Conservation (phyloP, 2,329 filamentous ascomycete genomes). For the Aureobasidium sp. region DNA sequence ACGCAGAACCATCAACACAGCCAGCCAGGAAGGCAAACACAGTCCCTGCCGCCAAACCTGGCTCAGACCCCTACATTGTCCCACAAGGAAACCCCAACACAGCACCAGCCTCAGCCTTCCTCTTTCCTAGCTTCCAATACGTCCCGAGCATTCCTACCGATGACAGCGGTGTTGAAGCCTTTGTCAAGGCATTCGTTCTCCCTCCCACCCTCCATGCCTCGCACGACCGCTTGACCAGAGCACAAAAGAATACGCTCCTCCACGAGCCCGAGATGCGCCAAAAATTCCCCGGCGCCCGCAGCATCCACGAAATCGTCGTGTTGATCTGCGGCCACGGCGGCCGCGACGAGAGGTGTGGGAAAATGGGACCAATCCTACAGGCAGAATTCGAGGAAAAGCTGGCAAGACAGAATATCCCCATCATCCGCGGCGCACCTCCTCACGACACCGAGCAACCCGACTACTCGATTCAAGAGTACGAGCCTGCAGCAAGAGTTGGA, state of each 20-base stretch:
- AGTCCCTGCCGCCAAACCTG: constrained; percentile 20
- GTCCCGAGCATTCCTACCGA: constrained; percentile 63
- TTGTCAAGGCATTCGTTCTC: constrained; percentile 60
- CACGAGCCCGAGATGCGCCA: constrained; percentile 44
- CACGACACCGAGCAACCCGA: constrained; percentile 14
- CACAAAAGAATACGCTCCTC: constrained; percentile 40
- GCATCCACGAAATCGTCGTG: constrained; percentile 63
- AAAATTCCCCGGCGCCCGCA: constrained; percentile 49
- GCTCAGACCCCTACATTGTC: constrained; percentile 25
- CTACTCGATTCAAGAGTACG: constrained; percentile 25
- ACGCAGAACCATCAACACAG: constrained; percentile 21
- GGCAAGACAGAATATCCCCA: constrained; percentile 39
- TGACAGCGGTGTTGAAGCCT: constrained; percentile 46
- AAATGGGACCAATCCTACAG: constrained; percentile 67
- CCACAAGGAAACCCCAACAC: constrained; percentile 39
- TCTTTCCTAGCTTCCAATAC: constrained; percentile 79
- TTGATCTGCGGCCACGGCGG: constrained; percentile 83
- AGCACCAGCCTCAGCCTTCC: constrained; percentile 55
- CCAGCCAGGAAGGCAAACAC: constrained; percentile 4
- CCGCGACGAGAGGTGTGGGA: constrained; percentile 74
- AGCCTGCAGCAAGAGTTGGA: constrained; percentile 53
- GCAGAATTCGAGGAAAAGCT: constrained; percentile 62
- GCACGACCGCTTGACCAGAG: constrained; percentile 51
- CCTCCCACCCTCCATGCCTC: constrained; percentile 55
- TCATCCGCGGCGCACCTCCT: constrained; percentile 40